phyloP scores from a whole-genome alignment of 1,139 yeast genomes.

The Diutina rugosa region DNA sequence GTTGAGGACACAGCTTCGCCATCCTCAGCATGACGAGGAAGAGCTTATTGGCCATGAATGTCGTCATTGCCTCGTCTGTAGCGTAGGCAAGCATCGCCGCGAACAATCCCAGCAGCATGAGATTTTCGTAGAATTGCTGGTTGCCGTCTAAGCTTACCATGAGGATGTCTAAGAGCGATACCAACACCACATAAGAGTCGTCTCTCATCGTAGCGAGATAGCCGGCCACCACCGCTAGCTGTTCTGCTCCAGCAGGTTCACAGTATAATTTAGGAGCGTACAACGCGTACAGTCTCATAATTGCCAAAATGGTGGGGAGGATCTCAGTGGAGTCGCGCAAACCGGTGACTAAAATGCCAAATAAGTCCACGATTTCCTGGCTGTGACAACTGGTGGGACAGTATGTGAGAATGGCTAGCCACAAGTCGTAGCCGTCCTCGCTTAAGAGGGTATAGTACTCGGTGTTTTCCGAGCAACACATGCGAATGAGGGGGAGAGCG shows the following conservation, averaged over 20 bases:
- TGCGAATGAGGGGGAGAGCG: conserved; percentile 52
- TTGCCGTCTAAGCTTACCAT: conserved; percentile 17
- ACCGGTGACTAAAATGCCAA: conserved; percentile 37
- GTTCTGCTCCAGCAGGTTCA: conserved; percentile 14
- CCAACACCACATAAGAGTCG: conserved; percentile 46
- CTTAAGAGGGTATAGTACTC: conserved; percentile 50
- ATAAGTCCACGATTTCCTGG: conserved; percentile 24
- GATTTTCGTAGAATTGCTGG: conserved; percentile 17
- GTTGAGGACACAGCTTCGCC: conserved; percentile 32
- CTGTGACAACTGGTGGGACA: conserved; percentile 18
- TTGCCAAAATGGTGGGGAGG: conserved; percentile 51
- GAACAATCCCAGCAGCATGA: conserved; percentile 36
- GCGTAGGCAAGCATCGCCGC: conserved; percentile 32
- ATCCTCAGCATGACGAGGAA: conserved; percentile 42
- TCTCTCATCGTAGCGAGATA: conserved; percentile 57
- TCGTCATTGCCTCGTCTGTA: conserved; percentile 35
- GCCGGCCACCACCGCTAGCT: conserved; percentile 41
- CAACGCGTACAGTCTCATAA: conserved; percentile 60
- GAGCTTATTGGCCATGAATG: conserved; percentile 36
- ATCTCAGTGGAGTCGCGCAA: conserved; percentile 62
- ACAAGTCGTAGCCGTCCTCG: conserved; percentile 83
- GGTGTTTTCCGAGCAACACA: conserved; percentile 49
- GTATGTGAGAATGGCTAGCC: conserved; percentile 62
- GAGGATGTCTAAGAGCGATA: conserved; percentile 49
- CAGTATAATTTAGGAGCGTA: conserved; percentile 38